Conservation (phyloP, 257 asterid species). For the Leonotis leonurus region DNA sequence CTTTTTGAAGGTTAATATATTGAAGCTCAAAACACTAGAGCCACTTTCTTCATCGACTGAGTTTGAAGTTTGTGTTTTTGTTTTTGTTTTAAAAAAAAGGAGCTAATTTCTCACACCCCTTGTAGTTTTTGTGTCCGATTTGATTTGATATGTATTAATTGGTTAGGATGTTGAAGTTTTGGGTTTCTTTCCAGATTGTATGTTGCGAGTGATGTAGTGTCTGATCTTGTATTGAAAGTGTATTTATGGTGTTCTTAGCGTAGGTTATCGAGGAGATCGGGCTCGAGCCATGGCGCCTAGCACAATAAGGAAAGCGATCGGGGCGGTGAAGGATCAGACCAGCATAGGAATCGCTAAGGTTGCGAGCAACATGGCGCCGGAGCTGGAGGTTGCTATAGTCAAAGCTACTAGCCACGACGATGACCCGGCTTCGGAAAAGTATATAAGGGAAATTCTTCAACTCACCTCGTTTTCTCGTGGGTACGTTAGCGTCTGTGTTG, state of each 20-base stretch:
- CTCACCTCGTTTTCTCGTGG: slow-evolving; percentile 56
- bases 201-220: background rate
- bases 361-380: slow-evolving; percentile 69
- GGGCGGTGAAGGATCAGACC: too few species aligned
- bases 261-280: slow-evolving; percentile 6
- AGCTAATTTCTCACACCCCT: background rate
- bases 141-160: background rate
- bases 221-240: background rate
- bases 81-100: background rate
- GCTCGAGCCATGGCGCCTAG: slow-evolving; percentile 55
- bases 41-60: background rate
- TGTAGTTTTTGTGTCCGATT: background rate
- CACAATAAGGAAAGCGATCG: slow-evolving; percentile 70
- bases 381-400: slow-evolving; percentile 68
- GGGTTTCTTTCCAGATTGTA: background rate
- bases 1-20: slow-evolving; percentile 19
- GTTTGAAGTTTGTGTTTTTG: background rate
- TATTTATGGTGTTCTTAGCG: background rate
- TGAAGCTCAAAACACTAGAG: background rate
- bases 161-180: background rate
- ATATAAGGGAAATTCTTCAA: slow-evolving; percentile 54
- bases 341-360: slow-evolving; percentile 75
- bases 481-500: slow-evolving; percentile 56
- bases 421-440: slow-evolving; percentile 71
- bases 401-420: slow-evolving; percentile 83